Evolutionary conservation across 1,139 yeast species (phyloP), one percentile per base, ranked within the genome.

Genomic region (Geotrichum reessii): DNA sequence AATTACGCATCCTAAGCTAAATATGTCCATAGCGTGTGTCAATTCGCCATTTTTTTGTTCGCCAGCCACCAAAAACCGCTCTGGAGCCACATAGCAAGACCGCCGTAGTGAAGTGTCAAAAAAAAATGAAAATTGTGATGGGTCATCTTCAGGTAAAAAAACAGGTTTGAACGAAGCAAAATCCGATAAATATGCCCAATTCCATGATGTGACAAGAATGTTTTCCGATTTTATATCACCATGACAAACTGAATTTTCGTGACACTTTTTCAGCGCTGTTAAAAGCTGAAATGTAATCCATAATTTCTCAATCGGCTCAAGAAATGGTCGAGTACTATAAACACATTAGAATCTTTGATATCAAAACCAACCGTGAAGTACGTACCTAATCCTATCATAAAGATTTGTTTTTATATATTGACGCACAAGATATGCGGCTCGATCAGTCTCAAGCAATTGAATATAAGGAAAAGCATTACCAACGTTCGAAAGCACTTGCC

Each of bases 141-240:
- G 98, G 68, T 95, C 93, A 66, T 91, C 95, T 64, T 89, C 97
- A 0, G 98, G 98, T 31, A 95, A 74, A 66, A 79, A 85, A 0
- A 84, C 85, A 0, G 99, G 99, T 71, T 95, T 95, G 69, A 82
- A 82, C 1, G 84, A 78, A 2, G 97, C 87, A 74, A 93, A 92
- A 72, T 95, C 99, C 1, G 90, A 76, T 17, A 95, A 69, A 64
- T 86, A 75, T 1, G 85, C 76, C 97, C 97, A 92, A 70, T 90
- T 87, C 87, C 96, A 88, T 25, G 95, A 83, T 0, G 96, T 87
- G 1, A 91, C 86, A 60, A 95, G 73, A 27, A 92, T 81, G 71
- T 95, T 95, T 71, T 93, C 99, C 1, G 92, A 78, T 71, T 93
- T 91, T 64, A 95, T 78, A 73, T 95, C 99, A 3, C 99, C 99